Percentiles rank a stretch among this genome's conserved stretches.
phyloP scores from a whole-genome alignment of 1,139 yeast genomes.

The Suhomyces taliae region DNA sequence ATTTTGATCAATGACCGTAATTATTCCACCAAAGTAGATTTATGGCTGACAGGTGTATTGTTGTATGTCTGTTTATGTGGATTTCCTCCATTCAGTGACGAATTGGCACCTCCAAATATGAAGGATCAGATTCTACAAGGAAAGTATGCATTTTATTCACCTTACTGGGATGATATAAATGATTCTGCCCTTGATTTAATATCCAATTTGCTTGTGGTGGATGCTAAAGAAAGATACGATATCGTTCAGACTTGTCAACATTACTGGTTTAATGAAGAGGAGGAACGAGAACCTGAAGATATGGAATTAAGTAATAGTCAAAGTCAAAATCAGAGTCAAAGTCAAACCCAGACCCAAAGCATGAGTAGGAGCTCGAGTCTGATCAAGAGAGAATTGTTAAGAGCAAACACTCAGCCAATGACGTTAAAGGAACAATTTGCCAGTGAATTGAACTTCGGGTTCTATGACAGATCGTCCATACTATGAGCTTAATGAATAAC shows the following conservation, averaged over 20 bases:
- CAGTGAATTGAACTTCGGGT: constrained; percentile 25
- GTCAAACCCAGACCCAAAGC: background rate
- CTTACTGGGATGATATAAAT: constrained; percentile 73
- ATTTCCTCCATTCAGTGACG: constrained; percentile 83
- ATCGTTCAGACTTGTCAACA: constrained; percentile 54
- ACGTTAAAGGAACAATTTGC: constrained; percentile 35
- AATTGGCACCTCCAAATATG: constrained; percentile 76
- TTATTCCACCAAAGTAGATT: constrained; percentile 70
- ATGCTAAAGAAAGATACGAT: constrained; percentile 53
- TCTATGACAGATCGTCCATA: constrained; percentile 11
- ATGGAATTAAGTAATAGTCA: constrained; percentile 5
- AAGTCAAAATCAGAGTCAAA: too few relatives aligned
- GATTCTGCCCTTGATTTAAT: constrained; percentile 68
- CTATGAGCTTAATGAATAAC: constrained; percentile 1
- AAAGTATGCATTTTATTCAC: constrained; percentile 71
- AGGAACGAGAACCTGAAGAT: constrained; percentile 1
- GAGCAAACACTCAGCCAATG: constrained; percentile 34
- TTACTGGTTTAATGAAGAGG: constrained; percentile 50
- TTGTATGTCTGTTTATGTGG: constrained; percentile 79
- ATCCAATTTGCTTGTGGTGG: constrained; percentile 57
- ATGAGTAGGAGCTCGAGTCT: background rate
- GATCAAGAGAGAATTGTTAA: constrained; percentile 3
- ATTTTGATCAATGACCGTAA: constrained; percentile 55
- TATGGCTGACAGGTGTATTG: constrained; percentile 81
- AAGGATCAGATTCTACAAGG: constrained; percentile 69